These are phyloP conservation scores for Arachis monticola DNA, from an alignment of 331 rosid species.

Conservation along the genomic window DNA sequence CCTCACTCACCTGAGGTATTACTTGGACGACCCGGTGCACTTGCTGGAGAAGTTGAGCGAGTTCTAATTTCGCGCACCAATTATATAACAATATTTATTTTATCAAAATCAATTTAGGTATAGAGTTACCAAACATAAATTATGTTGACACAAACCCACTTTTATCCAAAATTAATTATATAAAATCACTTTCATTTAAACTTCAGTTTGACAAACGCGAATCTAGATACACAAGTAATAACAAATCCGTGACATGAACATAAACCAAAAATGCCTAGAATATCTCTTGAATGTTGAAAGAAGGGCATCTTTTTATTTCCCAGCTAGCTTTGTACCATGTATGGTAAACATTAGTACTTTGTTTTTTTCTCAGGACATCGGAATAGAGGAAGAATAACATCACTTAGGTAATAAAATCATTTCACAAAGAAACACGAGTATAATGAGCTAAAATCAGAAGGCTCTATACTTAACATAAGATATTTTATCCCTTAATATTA, in stretches of 20 bases:
- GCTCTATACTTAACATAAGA: slow-evolving; percentile 25
- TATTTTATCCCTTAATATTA: slow-evolving; percentile 1
- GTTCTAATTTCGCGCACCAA: no score
- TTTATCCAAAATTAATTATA: no score
- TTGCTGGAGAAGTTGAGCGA: no score
- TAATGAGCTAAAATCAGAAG: slow-evolving; percentile 18
- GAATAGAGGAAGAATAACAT: slow-evolving; percentile 14
- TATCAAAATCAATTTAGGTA: no score
- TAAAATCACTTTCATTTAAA: no score
- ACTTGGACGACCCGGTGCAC: no score
- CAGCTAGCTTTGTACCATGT: neutral
- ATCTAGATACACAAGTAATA: no score
- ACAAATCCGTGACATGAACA: neutral
- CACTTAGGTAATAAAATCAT: slow-evolving; percentile 1
- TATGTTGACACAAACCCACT: no score
- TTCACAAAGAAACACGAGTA: slow-evolving; percentile 32
- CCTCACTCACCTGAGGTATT: no score
- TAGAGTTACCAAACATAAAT: no score
- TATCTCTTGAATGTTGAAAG: neutral
- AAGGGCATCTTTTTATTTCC: neutral
- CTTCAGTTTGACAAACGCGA: no score
- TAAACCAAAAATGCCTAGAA: neutral
- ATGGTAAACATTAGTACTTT: neutral
- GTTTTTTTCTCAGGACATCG: neutral
- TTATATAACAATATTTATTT: no score